phyloP scores from a whole-genome alignment of 2,329 filamentous ascomycete species.

The Colletotrichum noveboracense region DNA sequence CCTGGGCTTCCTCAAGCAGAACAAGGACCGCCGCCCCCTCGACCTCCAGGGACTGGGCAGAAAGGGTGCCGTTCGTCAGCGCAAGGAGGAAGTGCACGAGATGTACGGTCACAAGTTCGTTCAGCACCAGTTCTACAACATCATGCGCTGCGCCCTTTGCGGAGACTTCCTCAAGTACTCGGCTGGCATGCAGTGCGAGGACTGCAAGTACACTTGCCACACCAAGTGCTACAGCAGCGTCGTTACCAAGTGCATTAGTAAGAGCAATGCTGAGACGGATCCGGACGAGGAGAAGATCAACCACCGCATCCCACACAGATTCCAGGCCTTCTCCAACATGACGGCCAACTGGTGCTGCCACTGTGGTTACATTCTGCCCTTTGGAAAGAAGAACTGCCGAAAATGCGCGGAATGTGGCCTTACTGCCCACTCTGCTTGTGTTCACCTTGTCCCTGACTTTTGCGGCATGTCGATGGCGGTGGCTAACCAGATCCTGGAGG shows the following conservation, averaged over 20 bases:
- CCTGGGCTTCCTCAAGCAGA: constrained; percentile 91
- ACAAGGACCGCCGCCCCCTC: constrained; percentile 80
- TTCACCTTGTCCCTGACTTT: constrained; percentile 96
- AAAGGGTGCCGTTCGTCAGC: constrained; percentile 95
- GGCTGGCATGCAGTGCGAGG: constrained; percentile 97
- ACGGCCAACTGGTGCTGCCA: constrained; percentile 99
- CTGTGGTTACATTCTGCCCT: constrained; percentile 93
- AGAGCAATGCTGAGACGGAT: constrained; percentile 97
- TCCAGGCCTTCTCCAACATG: constrained; percentile 95
- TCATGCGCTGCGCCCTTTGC: constrained; percentile 98
- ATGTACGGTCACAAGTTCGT: constrained; percentile 99
- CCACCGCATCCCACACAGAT: constrained; percentile 96
- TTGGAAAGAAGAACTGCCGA: constrained; percentile 93
- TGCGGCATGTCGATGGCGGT: constrained; percentile 99
- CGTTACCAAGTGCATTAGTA: constrained; percentile 99
- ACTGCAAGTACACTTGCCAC: constrained; percentile 99
- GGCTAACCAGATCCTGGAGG: constrained; percentile 90
- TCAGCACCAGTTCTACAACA: constrained; percentile 99
- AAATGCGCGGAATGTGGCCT: constrained; percentile 93
- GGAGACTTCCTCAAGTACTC: constrained; percentile 99
- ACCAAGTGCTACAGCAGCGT: constrained; percentile 97
- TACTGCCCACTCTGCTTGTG: constrained; percentile 89
- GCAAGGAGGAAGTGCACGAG: constrained; percentile 97
- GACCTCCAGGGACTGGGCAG: constrained; percentile 91
- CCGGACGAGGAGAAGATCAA: constrained; percentile 99